Evolutionary conservation across 129 eudicot species (phyloP).

Genomic region (Pittosporum tobira): DNA sequence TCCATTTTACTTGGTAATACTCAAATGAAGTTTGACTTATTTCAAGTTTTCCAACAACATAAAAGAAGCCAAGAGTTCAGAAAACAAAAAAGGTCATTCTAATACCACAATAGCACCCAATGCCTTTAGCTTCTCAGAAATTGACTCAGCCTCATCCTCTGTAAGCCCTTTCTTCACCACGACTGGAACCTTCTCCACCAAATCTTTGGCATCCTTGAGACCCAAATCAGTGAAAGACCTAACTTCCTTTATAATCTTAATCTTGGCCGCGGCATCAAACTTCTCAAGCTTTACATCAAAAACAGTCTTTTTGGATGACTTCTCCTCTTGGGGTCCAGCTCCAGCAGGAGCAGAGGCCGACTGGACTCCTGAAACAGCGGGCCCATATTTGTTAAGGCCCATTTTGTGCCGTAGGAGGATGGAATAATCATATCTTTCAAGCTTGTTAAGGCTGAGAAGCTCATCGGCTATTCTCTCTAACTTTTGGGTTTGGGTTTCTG

Average conservation of each 20-base stretch:
- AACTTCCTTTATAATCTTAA: conserved; percentile 79
- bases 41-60: conserved; percentile 2
- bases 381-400: conserved; percentile 60
- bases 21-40: not conserved
- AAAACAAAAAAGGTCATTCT: conserved; percentile 38
- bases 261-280: conserved; percentile 67
- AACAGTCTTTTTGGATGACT: conserved; percentile 50
- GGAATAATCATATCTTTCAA: conserved; percentile 61
- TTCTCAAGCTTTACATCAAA: conserved; percentile 80
- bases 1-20: too few relatives aligned
- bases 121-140: conserved; percentile 62
- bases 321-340: conserved; percentile 18
- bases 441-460: conserved; percentile 57
- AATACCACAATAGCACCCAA: conserved; percentile 73
- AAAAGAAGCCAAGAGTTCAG: not conserved
- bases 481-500: conserved; percentile 42
- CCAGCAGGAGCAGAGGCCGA: conserved; percentile 24
- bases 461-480: conserved; percentile 76
- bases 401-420: conserved; percentile 59
- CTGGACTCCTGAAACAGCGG: conserved; percentile 44
- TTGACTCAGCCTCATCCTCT: conserved; percentile 68
- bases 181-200: conserved; percentile 76
- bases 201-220: conserved; percentile 77
- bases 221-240: conserved; percentile 76
- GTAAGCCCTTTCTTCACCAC: conserved; percentile 77